Conservation (phyloP, 148 eudicot species). For the Heliosperma pusillum region DNA sequence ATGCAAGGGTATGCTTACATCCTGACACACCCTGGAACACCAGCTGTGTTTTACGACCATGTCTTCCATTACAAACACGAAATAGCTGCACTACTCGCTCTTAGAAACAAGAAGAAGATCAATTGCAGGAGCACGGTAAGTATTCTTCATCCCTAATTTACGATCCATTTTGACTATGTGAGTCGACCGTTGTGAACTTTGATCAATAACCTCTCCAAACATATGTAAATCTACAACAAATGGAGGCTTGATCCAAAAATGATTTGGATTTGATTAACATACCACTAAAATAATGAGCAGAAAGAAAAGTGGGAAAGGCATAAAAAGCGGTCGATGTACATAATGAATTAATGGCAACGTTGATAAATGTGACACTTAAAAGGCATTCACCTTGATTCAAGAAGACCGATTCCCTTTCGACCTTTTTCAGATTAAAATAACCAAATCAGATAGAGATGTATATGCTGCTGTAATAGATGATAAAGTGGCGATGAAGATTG, state of each 20-base stretch:
- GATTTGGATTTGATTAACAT: too few species aligned
- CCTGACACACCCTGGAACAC: constrained; percentile 97
- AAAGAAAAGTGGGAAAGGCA: too few species aligned
- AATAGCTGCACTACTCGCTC: constrained; percentile 55
- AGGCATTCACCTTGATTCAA: neutral
- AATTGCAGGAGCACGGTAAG: constrained; percentile 87
- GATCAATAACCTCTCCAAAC: constrained; percentile 36
- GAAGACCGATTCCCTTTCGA: neutral
- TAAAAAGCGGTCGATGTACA: neutral
- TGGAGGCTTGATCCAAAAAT: too few species aligned
- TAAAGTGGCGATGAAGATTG: constrained; percentile 89
- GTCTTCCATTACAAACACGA: constrained; percentile 51
- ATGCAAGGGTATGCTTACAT: constrained; percentile 99
- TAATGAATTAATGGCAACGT: too few species aligned
- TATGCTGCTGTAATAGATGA: constrained; percentile 83
- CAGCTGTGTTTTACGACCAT: constrained; percentile 93
- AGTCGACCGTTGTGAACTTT: neutral
- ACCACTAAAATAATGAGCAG: too few species aligned
- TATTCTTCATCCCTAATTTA: constrained; percentile 1
- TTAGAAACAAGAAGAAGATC: constrained; percentile 78
- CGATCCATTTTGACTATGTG: neutral
- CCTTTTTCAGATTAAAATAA: constrained; percentile 54
- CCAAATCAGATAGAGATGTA: constrained; percentile 83
- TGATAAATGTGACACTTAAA: neutral
- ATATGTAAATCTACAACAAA: too few species aligned